These are phyloP conservation scores for Puccinia triticina DNA, from an alignment of 1,284 basidiomycete genomes.

Conservation along the genomic window DNA sequence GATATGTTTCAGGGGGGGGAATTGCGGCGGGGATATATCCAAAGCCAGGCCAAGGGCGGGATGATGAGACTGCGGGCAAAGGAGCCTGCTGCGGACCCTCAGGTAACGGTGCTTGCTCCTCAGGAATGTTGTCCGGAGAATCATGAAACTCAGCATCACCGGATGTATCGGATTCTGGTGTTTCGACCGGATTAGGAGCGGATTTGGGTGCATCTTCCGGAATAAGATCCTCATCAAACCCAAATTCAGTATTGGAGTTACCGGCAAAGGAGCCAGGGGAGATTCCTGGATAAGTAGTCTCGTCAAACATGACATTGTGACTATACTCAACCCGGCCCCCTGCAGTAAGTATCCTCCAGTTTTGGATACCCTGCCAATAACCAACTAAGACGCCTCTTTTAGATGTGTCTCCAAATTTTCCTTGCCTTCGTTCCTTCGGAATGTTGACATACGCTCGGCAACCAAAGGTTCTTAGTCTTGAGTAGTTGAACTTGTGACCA, in stretches of 20 bases:
- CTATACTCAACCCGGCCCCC: too few species aligned
- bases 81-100: background rate
- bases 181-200: background rate
- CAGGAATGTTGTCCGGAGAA: too few species aligned
- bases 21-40: background rate
- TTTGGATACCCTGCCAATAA: constrained; percentile 4
- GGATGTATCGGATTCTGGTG: background rate
- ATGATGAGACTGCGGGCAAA: background rate
- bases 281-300: background rate
- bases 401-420: constrained; percentile 30
- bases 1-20: background rate
- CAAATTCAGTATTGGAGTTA: background rate
- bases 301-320: background rate
- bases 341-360: too few species aligned
- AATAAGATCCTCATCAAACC: background rate
- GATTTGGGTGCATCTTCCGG: background rate
- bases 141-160: background rate
- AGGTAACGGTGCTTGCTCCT: too few species aligned
- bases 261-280: background rate
- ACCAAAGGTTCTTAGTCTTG: constrained; percentile 1
- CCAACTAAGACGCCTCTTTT: constrained; percentile 18
- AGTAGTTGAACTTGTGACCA: background rate
- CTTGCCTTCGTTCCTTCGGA: background rate
- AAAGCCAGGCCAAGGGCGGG: background rate
- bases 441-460: too few species aligned